Evolutionary conservation across 805 yeast genomes (phyloP).

Genomic region (Barnettozyma vustinii): DNA sequence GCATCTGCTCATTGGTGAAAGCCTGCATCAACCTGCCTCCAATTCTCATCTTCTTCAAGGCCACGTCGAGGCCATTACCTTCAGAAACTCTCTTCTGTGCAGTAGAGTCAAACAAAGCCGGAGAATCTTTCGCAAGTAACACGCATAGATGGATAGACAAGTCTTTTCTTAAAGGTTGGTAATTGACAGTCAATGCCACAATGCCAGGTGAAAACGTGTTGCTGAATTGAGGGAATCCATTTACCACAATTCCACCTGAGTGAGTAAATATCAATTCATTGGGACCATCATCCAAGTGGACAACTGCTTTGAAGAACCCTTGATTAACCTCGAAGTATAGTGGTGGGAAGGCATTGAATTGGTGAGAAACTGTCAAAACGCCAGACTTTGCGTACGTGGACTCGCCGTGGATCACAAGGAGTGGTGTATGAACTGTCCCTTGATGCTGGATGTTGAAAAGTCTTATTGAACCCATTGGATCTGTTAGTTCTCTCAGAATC

Average conservation of each 20-base stretch:
- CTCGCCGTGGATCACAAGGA: conserved; percentile 44
- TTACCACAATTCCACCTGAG: conserved; percentile 29
- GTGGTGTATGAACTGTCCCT: conserved; percentile 41
- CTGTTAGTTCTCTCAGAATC: neutral
- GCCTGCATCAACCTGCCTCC: conserved; percentile 90
- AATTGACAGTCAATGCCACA: conserved; percentile 34
- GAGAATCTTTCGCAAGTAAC: conserved; percentile 71
- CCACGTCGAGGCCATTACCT: conserved; percentile 63
- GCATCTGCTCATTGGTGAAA: conserved; percentile 86
- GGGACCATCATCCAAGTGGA: conserved; percentile 65
- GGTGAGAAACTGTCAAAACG: conserved; percentile 38
- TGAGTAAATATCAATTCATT: conserved; percentile 54
- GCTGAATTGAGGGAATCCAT: conserved; percentile 28
- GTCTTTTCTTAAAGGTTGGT: conserved; percentile 52
- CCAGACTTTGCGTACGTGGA: conserved; percentile 28
- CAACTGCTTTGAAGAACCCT: conserved; percentile 68
- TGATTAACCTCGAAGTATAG: conserved; percentile 63
- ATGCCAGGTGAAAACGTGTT: conserved; percentile 2
- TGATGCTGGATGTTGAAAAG: conserved; percentile 30
- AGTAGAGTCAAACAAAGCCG: conserved; percentile 67
- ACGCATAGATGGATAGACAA: conserved; percentile 81
- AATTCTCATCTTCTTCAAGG: conserved; percentile 66
- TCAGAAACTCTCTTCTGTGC: conserved; percentile 41
- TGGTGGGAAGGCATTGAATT: conserved; percentile 47
- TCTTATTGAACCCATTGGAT: conserved; percentile 15